Base-by-base conservation (phyloP, 768 basidiomycete species). In the Rhodotorula paludigena region DNA sequence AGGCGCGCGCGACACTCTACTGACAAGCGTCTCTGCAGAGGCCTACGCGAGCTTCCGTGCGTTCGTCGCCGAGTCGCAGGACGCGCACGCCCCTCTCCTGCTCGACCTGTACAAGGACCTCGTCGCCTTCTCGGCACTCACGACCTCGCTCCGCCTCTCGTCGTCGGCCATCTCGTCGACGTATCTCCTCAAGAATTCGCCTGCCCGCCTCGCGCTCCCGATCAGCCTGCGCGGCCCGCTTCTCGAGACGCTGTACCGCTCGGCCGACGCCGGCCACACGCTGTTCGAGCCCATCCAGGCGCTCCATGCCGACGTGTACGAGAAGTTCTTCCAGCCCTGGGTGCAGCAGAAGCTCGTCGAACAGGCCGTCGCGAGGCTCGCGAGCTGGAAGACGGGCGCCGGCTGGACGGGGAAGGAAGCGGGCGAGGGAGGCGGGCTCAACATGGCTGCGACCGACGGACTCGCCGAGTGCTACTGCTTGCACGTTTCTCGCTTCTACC, bases 21-120 rank as follows among this genome's bases (percentile, higher is more conserved):
- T 33, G 12, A 14, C 15, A 16, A 4, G 8, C 16, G 9, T 23
- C 3, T 32, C 30, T 9, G 21, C 58, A 71, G 70, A 35, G 2
- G 47, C 66, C 1, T 36, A 49, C 15, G n/a, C 28, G 16, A 41
- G 38, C 9, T 64, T 71, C 49, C 54, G 58, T 15, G 58, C 60
- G 7, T 71, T 57, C 38, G 36, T 57, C 54, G 53, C 45, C 7
- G 30, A 39, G 15, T 12, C 28, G 18, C 20, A 11, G 10, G 48
- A 60, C 35, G 45, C 35, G 32, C 35, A 35, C 30, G 51, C 66
- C 36, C 48, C 58, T 0, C 38, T 51, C 23, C 47, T 64, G 14
- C 48, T 67, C 41, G 58, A 60, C 41, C 59, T 71, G 9, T 61
- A 61, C 59, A 39, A 45, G 49, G 70, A 71, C 52, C 64, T 71